Base-by-base conservation (phyloP, 768 basidiomycete species). In the Calocybe gangraenosa region DNA sequence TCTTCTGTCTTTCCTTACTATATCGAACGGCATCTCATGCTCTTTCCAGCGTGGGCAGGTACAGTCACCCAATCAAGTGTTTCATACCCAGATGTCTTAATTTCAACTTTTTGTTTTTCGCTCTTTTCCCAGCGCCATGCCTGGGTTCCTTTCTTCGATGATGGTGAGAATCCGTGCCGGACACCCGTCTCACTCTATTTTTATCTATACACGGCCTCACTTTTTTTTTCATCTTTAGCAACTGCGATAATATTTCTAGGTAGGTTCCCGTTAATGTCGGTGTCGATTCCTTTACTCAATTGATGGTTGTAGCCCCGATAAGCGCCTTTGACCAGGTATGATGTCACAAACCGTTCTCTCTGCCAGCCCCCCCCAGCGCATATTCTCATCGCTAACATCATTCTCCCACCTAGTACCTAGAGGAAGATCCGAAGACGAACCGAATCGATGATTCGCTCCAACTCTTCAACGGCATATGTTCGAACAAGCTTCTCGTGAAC, bases 131-230 rank as follows among this genome's bases (percentile, higher is more conserved):
- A 88, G 84, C 72, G 89, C 56, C 84, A 82, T 54, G 81, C 83
- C 5, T 91, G 88, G 88, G 79, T 83, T 33, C 85, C 88, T 22
- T 92, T 81, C 64, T 92, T 92, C 53, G 88, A 91, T 58, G 87
- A 90, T 58, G 87, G 84, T 82, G 62, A 54, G 76, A 67, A 33
- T 40, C 40, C 46, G n/a, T 49, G 49, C 57, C 58, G 30, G 52
- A 28, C 17, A n/a, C 47, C 9, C 22, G 38, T 30, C 25, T 7
- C 35, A 28, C 17, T 18, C 21, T 25, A 14, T 46, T 17, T n/a
- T 13, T n/a, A 36, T 6, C 35, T 37, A 6, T 3, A 5, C 39
- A 34, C 28, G 35, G n/a, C 22, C 30, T 18, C 13, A 9, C 33
- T 17, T n/a, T 20, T 19, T 3, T 11, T 35, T 11, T 35, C 57